Evolutionary conservation across 495 filamentous ascomycete genomes (phyloP).

Genomic region (Penicillium nucicola): DNA sequence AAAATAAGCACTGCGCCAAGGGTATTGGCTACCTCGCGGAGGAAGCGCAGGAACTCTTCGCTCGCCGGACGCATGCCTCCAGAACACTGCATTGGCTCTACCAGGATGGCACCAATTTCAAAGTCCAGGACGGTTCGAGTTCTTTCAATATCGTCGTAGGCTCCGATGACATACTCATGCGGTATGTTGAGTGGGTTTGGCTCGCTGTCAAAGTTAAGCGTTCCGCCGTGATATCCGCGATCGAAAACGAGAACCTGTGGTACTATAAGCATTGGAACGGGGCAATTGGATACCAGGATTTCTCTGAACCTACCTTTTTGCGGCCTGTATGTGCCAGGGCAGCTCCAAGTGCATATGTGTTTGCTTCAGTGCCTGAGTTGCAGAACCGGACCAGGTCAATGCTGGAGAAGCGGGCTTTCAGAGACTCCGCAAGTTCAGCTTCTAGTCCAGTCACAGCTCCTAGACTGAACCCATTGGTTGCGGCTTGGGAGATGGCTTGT

Average conservation of each 20-base stretch:
- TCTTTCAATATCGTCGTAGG: neutral
- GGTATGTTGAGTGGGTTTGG: slow-evolving; percentile 7
- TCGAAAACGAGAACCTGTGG: slow-evolving; percentile 32
- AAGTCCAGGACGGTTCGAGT: neutral
- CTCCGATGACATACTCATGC: slow-evolving; percentile 3
- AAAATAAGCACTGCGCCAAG: slow-evolving; percentile 2
- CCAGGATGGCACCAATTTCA: slow-evolving; percentile 49
- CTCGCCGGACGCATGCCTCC: slow-evolving; percentile 45
- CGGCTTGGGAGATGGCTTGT: slow-evolving; percentile 30
- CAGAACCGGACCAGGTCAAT: slow-evolving; percentile 40
- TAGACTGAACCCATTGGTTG: slow-evolving; percentile 35
- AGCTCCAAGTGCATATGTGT: slow-evolving; percentile 42
- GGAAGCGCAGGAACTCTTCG: slow-evolving; percentile 33
- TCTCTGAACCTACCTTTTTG: slow-evolving; percentile 21
- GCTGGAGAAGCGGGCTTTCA: slow-evolving; percentile 42
- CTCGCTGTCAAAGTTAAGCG: slow-evolving; percentile 6
- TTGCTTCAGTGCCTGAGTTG: slow-evolving; percentile 54
- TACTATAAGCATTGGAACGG: too few species aligned
- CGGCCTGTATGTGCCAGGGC: slow-evolving; percentile 37
- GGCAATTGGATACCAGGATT: too few species aligned
- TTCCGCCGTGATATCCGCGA: slow-evolving; percentile 48
- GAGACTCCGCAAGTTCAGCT: slow-evolving; percentile 30
- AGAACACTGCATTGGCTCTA: slow-evolving; percentile 54
- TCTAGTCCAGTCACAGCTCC: slow-evolving; percentile 41
- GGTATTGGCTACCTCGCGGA: slow-evolving; percentile 9